Evolutionary conservation across 169 alveolate species (phyloP).

Genomic region (Cryptosporidium muris): DNA sequence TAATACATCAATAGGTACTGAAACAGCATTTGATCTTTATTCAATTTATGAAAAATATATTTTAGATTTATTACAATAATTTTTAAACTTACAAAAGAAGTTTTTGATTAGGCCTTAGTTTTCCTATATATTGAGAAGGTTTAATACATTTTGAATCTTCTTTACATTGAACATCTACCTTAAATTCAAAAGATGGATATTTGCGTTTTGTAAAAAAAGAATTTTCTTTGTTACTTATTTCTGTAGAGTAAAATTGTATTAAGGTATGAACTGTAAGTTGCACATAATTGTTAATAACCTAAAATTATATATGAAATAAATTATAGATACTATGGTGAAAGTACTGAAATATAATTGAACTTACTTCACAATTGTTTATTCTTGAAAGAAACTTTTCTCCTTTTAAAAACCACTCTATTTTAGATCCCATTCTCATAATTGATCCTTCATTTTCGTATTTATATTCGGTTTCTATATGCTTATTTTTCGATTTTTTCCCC

Average conservation of each 20-base stretch:
- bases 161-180: constrained; percentile 16
- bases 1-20: constrained; percentile 12
- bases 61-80: neutral
- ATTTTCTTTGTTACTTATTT: neutral
- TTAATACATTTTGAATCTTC: constrained; percentile 23
- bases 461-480: neutral
- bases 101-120: constrained; percentile 46
- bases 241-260: constrained; percentile 9
- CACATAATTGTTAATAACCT: constrained; percentile 32
- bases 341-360: neutral
- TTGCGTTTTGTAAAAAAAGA: constrained; percentile 2
- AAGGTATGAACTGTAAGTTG: constrained; percentile 37
- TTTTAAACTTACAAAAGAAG: constrained; percentile 36
- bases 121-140: constrained; percentile 58
- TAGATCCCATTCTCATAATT: neutral
- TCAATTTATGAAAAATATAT: neutral
- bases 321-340: too few relatives aligned
- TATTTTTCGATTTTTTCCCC: neutral
- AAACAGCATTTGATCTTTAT: constrained; percentile 33
- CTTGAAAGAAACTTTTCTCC: constrained; percentile 20
- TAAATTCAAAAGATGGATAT: constrained; percentile 61
- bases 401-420: neutral
- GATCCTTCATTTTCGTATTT: too few relatives aligned
- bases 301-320: neutral
- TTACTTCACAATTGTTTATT: neutral